These are phyloP conservation scores for Russula brevipes DNA, from an alignment of 768 basidiomycete species.

Conservation along the genomic window DNA sequence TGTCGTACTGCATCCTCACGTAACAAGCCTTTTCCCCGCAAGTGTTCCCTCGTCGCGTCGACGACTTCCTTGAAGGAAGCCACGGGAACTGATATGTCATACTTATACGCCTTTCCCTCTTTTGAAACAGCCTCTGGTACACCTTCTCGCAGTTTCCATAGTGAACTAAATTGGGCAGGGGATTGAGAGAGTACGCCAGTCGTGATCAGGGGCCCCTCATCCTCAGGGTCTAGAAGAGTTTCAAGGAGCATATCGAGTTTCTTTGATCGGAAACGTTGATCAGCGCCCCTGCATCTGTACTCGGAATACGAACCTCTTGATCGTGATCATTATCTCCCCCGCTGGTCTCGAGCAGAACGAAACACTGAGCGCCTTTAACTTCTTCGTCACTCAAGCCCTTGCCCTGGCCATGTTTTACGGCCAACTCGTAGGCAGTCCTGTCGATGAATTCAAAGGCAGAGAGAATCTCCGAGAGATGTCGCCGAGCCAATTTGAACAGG, in stretches of 20 bases:
- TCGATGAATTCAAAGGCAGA: conserved; percentile 98
- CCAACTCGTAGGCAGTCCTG: conserved; percentile 74
- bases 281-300: background rate
- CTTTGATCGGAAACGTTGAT: conserved; percentile 37
- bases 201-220: conserved; percentile 69
- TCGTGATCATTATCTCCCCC: conserved; percentile 92
- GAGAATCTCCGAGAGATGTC: conserved; percentile 86
- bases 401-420: conserved; percentile 78
- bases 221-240: conserved; percentile 63
- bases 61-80: conserved; percentile 84
- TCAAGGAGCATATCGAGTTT: conserved; percentile 82
- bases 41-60: conserved; percentile 67
- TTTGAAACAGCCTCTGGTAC: conserved; percentile 90
- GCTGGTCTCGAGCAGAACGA: conserved; percentile 91
- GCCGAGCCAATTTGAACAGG: conserved; percentile 75
- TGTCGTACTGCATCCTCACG: conserved; percentile 71
- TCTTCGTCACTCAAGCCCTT: conserved; percentile 71
- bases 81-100: conserved; percentile 88
- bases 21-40: conserved; percentile 64
- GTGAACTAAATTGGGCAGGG: conserved; percentile 77
- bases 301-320: conserved; percentile 57
- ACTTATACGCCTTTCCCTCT: conserved; percentile 94
- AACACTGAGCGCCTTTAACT: conserved; percentile 74
- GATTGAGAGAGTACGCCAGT: conserved; percentile 92
- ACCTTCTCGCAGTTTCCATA: conserved; percentile 91